Base-by-base conservation (phyloP, 352 stramenopile species). In the Paralagenidium karlingii region DNA sequence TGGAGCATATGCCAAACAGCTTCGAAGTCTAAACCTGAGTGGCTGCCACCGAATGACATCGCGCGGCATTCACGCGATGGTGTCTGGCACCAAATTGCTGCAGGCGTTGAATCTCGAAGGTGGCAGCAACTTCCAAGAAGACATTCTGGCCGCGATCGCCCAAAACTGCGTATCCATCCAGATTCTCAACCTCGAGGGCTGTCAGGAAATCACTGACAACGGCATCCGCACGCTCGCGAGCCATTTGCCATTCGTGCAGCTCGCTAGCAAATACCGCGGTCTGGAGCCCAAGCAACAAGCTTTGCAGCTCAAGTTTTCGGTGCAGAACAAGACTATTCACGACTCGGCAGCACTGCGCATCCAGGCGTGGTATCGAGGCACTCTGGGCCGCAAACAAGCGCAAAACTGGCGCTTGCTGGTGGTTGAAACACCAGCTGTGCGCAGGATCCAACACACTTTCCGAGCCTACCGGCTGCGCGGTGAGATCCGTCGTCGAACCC, bases 131-230 rank as follows among this genome's bases (percentile, higher is more conserved):
- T 81, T 89, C 60, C 56, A 60, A 30, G 75, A 86, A 51, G 68
- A 83, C 24, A 73, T 85, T 25, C 52, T 89, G 2, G 73, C 58
- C 3, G 58, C 56, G 8, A 49, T 84, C 7, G 71, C 67, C 8
- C 63, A 58, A 5, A 49, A 49, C 19, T 84, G 73, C 8, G 40
- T 75, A 10, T 54, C 66, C 13, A 49, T 89, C 0, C 69, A 84
- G 40, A 55, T 68, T 16, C 58, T 89, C 9, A 83, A 84, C 26
- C 34, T 89, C 24, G 75, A 68, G 12, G 75, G 75, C 20, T 89
- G 75, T 28, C 59, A 82, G 38, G 67, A 89, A 26, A 82, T 89
- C 43, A 84, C 75, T 3, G 71, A 89, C 34, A 68, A 60, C 6
- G 71, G 75, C 0, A 60, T 89, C 24, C 41, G 34, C 15, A 86